phyloP scores from a whole-genome alignment of 75 land plant genomes.

The Adiantum capillusveneris region DNA sequence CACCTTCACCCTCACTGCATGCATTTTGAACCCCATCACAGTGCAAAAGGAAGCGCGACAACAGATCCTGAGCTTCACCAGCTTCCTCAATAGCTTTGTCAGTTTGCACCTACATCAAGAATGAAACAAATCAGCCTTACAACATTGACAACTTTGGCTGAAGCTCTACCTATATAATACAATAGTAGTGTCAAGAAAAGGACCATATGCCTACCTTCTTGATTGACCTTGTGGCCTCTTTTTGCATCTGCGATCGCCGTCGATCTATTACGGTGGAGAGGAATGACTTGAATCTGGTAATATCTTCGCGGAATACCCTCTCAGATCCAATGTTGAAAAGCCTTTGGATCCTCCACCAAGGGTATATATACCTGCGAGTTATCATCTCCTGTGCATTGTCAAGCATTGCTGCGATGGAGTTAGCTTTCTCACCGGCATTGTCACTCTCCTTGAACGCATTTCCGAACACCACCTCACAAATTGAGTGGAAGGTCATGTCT shows the following conservation, averaged over 20 bases:
- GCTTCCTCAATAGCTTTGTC: neutral
- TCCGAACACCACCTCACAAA: conserved; percentile 11
- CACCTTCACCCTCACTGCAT: neutral
- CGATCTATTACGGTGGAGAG: conserved; percentile 12
- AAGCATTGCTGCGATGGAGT: conserved; percentile 17
- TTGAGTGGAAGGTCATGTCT: conserved; percentile 10
- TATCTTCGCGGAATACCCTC: conserved; percentile 5
- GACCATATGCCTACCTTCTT: neutral
- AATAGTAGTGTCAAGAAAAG: no score
- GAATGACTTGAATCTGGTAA: conserved; percentile 27
- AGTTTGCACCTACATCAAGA: neutral
- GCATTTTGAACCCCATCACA: neutral
- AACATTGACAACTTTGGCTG: neutral
- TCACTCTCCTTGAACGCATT: neutral
- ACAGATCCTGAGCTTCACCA: conserved; percentile 10
- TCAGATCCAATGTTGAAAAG: conserved; percentile 20
- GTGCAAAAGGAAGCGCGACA: conserved; percentile 20
- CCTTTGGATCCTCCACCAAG: conserved; percentile 10
- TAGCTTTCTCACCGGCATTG: neutral
- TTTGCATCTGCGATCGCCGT: conserved; percentile 3
- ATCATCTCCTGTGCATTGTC: conserved; percentile 21
- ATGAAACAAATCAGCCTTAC: neutral
- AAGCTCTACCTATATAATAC: no score
- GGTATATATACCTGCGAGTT: conserved; percentile 2
- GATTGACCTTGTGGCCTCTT: neutral